These are phyloP conservation scores for Ottelia alismoides DNA, from an alignment of 106 monocot genomes.

Conservation along the genomic window DNA sequence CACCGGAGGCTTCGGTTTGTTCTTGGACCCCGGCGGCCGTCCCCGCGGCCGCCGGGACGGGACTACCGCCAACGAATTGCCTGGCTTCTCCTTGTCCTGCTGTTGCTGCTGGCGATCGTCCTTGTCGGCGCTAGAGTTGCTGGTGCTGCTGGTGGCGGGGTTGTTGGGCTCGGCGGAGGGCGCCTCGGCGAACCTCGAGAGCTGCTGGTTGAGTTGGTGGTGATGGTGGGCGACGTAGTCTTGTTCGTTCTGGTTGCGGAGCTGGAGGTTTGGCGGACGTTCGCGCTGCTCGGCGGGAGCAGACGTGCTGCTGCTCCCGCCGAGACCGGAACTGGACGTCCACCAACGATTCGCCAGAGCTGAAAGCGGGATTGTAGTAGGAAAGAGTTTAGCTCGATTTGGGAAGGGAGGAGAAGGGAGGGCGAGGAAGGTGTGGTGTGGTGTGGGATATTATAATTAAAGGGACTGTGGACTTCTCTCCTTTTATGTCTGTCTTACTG, in stretches of 20 bases:
- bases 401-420: too few relatives aligned
- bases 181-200: not conserved
- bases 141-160: slow-evolving; percentile 7
- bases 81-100: too few relatives aligned
- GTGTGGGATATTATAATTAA: too few relatives aligned
- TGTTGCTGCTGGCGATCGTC: too few relatives aligned
- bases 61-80: not conserved
- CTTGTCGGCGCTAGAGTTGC: not conserved
- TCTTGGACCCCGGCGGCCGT: slow-evolving; percentile 13
- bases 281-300: slow-evolving; percentile 2
- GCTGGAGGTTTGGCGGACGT: slow-evolving; percentile 4
- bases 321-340: slow-evolving; percentile 21
- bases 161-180: not conserved
- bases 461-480: too few relatives aligned
- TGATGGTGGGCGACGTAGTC: slow-evolving; percentile 1
- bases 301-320: slow-evolving; percentile 10
- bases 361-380: too few relatives aligned
- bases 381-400: too few relatives aligned
- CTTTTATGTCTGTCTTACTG: too few relatives aligned
- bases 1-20: slow-evolving; percentile 16
- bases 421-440: too few relatives aligned
- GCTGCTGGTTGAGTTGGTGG: too few relatives aligned
- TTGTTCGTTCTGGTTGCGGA: slow-evolving; percentile 4
- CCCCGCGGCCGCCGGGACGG: slow-evolving; percentile 2
- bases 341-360: slow-evolving; percentile 67